Base-by-base conservation (phyloP, 192 early-diverging fungal genomes). In the Backusella luteola region DNA sequence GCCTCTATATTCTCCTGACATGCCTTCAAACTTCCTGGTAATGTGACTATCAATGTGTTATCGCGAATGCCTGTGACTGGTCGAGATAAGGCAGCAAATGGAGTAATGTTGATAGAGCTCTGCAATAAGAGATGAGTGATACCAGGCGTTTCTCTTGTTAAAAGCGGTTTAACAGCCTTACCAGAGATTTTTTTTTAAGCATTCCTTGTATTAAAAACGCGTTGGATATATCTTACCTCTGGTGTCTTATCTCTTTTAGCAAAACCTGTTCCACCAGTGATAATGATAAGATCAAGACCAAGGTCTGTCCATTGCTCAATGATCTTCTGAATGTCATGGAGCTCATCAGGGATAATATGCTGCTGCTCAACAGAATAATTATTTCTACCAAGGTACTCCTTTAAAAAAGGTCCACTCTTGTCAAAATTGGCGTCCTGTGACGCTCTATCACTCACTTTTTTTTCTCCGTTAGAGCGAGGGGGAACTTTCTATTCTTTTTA, bases 251-350 rank as follows among this genome's bases (percentile, higher is more conserved):
- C 97, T 66, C 94, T 84, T 36, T 89, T 81, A 17, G 92, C 90
- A 73, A 99, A 90, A 1, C 97, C 97, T 6, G 97, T 99, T n/a
- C 97, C 97, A 4, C 97, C 97, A 6, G 94, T 91, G 0, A 94
- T 90, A 6, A 97, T 68, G 14, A 97, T 80, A n/a, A 99, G 80
- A 44, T 92, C 88, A 42, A 92, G 73, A 21, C 84, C 66, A 0
- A 83, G 69, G 1, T 83, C 83, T 73, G 82, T 81, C 91, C 90
- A 92, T 17, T 76, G 44, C 14, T 73, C 79, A 41, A 92, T 81
- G 3, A 78, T 76, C 26, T 82, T 79, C 41, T 87, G 77, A 59
- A 93, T 93, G 35, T 75, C 66, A n/a, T 77, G 59, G 12, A 78
- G 53, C n/a, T 91, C 83, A 82, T 93, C 93, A 1, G 85, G 76